Conservation (phyloP, 495 filamentous ascomycete species). For the Pyrenula aspistea region DNA sequence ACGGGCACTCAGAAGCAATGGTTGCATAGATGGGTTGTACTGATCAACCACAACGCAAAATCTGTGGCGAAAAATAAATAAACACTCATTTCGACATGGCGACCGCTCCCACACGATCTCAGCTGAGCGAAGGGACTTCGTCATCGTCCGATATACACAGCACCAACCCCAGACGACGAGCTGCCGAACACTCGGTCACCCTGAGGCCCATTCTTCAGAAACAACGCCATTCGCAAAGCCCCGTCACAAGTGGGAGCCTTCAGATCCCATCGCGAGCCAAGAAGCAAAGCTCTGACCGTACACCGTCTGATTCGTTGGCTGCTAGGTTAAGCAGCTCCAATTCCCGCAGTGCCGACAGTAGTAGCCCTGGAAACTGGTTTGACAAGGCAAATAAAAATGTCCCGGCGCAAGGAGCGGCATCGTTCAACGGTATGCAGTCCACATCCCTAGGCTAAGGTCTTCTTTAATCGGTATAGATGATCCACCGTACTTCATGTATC, state of each 20-base stretch:
- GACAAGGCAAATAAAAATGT: slow-evolving; percentile 16
- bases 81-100: neutral
- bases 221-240: neutral
- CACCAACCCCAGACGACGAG: neutral
- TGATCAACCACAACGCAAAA: too few relatives aligned
- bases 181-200: neutral
- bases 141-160: neutral
- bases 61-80: too few relatives aligned
- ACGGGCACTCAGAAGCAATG: too few relatives aligned
- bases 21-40: too few relatives aligned
- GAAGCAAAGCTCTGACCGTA: neutral
- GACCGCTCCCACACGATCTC: neutral
- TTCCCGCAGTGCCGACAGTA: neutral
- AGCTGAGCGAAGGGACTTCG: neutral
- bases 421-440: neutral
- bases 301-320: neutral
- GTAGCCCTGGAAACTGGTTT: slow-evolving; percentile 16
- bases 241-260: neutral
- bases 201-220: neutral
- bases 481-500: slow-evolving; percentile 36
- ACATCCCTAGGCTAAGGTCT: neutral
- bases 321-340: neutral
- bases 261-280: neutral
- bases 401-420: neutral
- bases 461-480: slow-evolving; percentile 23